Base-by-base conservation (phyloP, 352 stramenopile genomes). In the Globisporangium barbulae region DNA sequence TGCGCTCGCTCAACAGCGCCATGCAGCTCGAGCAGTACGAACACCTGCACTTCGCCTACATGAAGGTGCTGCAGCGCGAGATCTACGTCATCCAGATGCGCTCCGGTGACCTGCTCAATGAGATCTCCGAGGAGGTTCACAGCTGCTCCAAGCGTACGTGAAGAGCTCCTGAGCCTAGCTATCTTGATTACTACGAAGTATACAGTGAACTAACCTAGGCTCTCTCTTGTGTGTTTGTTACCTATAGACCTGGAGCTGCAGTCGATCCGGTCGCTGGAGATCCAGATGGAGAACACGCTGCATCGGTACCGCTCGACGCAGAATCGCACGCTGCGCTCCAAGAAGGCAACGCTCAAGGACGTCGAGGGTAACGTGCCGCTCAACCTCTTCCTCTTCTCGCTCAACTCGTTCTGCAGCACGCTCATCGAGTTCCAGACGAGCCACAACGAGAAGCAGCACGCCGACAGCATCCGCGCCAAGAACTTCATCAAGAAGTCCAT, bases 1-100 rank as follows among this genome's bases (percentile, higher is more conserved):
- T 94, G 10, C 74, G 76, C 1, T 85, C 81, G 41, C 70, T 94
- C 19, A 90, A 87, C 70, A 81, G 83, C 54, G 83, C 85, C n/a
- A 92, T 94, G 77, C 73, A 88, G 53, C 76, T 92, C 37, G 81
- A 94, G 55, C 72, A 88, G 61, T 93, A 93, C 61, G 82, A 89
- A 4, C 22, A 76, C 1, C 60, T 94, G 35, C 85, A 94, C 53
- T 81, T 88, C 41, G 73, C 68, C 56, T 91, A 85, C 67, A 90
- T 94, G 83, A 88, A 91, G 57, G 68, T 81, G 13, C 72, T 94
- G 7, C 83, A 94, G 68, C 81, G 84, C 21, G 81, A 94, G 59
- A 88, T 94, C 56, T 91, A 94, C 70, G 28, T 90, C 33, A 91
- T 89, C 37, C 83, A 92, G 55, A 73, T 90, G 59, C 72, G 76